Percentiles rank a stretch among this genome's conserved stretches.
These are phyloP conservation scores for Adiantum capillusveneris DNA, from an alignment of 75 land plant genomes.

Conservation along the genomic window DNA sequence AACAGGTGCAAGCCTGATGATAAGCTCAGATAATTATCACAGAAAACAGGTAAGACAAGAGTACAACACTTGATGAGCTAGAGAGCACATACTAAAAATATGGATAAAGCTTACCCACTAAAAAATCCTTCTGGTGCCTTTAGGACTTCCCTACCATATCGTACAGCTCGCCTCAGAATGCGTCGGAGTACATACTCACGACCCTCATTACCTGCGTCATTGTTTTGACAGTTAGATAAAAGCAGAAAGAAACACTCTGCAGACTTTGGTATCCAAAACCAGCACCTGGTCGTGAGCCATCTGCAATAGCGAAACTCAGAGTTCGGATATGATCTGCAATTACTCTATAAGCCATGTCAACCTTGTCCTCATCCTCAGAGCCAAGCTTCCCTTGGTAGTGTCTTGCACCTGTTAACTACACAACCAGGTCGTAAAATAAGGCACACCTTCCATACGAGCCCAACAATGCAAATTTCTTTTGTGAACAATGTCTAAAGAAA, in stretches of 20 bases:
- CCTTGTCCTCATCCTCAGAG: constrained; percentile 71
- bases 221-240: too few relatives aligned
- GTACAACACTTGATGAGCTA: too few relatives aligned
- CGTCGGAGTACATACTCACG: constrained; percentile 91
- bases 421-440: too few relatives aligned
- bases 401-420: constrained; percentile 74
- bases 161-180: constrained; percentile 87
- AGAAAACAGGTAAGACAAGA: too few relatives aligned
- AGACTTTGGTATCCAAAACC: too few relatives aligned
- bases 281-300: constrained; percentile 86
- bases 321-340: constrained; percentile 97
- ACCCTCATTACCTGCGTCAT: constrained; percentile 78
- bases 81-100: too few relatives aligned
- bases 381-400: constrained; percentile 78
- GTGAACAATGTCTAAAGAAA: too few relatives aligned
- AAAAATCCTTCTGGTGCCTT: constrained; percentile 93
- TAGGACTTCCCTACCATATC: constrained; percentile 89
- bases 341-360: constrained; percentile 94
- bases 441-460: too few relatives aligned
- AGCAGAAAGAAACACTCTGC: too few relatives aligned
- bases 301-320: constrained; percentile 96
- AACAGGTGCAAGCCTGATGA: constrained; percentile 55
- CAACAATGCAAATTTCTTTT: too few relatives aligned
- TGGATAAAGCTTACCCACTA: constrained; percentile 55
- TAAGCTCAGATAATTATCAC: background rate